Evolutionary conservation across 2,329 filamentous ascomycete genomes (phyloP), one percentile per base, ranked within the genome.

Genomic region (Davidsoniella neocaledoniae): DNA sequence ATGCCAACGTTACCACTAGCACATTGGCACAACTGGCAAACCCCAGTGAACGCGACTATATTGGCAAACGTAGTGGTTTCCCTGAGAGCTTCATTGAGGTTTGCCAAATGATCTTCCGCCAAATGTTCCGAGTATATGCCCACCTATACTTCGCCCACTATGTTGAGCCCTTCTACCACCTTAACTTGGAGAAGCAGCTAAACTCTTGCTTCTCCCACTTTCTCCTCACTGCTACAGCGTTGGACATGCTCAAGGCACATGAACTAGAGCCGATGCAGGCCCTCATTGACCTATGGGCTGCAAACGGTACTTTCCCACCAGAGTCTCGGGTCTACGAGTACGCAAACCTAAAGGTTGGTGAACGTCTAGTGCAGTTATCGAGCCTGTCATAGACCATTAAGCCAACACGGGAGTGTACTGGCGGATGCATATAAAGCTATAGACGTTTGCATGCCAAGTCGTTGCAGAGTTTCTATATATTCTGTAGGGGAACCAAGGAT

Each of bases 101-200:
- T 57, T 91, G 90, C 70, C 87, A 93, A 70, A 82, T 82, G 56
- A 91, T 95, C 60, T 90, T 95, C 70, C 83, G 88, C 59, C 91
- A 95, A 67, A 96, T 98, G 83, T 96, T 98, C 73, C 84, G 91
- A 53, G 90, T 95, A 58, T 98, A 98, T 62, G 83, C 91, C 44
- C 91, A 98, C 66, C 79, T 98, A 54, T 98, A 98, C 71, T 95
- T 94, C 76, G 86, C 88, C 51, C 91, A 98, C 66, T 98, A 86
- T 65, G 69, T 80, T 54, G 83, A 86, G 57, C 83, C 83, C 4
- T 86, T 87, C 65, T 90, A 86, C 66, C 81, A 88, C 63, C 73
- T 90, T 56, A 86, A 84, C 67, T 69, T 83, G 8, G 80, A 83
- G 63, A 83, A 87, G 62, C 81, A 86, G 58, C 73, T 90, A 54